These are phyloP conservation scores for Cephaloascus albidus DNA, from an alignment of 805 yeast genomes.

Conservation along the genomic window DNA sequence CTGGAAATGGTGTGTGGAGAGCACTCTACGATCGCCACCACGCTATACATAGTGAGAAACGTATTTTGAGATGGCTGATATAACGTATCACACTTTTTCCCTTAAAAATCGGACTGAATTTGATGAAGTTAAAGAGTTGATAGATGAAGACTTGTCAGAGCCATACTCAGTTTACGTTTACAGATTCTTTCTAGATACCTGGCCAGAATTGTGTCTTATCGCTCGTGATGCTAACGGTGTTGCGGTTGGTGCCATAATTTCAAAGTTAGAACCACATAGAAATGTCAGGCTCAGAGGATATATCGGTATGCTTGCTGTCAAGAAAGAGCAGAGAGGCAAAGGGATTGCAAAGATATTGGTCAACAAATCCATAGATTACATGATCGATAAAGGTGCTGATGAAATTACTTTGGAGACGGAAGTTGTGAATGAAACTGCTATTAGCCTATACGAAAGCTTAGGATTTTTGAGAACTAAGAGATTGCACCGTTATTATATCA, in stretches of 20 bases:
- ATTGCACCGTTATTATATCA: constrained; percentile 78
- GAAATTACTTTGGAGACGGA: constrained; percentile 94
- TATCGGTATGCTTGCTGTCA: constrained; percentile 93
- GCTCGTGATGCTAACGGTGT: constrained; percentile 33
- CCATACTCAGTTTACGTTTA: constrained; percentile 93
- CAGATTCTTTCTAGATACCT: constrained; percentile 77
- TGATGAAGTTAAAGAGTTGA: constrained; percentile 41
- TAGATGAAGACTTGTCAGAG: constrained; percentile 73
- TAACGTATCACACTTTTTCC: background rate
- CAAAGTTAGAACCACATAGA: constrained; percentile 74
- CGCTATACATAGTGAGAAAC: too few relatives aligned
- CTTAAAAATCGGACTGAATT: constrained; percentile 28
- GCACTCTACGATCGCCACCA: too few relatives aligned
- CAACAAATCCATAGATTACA: constrained; percentile 46
- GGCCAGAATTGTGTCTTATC: constrained; percentile 79
- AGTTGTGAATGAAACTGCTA: constrained; percentile 65
- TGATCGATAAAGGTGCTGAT: constrained; percentile 64
- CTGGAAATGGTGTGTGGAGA: too few relatives aligned
- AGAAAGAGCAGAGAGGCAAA: constrained; percentile 55
- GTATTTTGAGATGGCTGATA: background rate
- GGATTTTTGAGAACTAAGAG: constrained; percentile 72
- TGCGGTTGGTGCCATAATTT: constrained; percentile 77
- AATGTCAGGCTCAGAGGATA: constrained; percentile 74
- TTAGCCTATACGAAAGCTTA: constrained; percentile 59
- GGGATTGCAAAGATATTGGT: constrained; percentile 80